Evolutionary conservation across 2,329 filamentous ascomycete species (phyloP).

Genomic region (Colletotrichum sp.): DNA sequence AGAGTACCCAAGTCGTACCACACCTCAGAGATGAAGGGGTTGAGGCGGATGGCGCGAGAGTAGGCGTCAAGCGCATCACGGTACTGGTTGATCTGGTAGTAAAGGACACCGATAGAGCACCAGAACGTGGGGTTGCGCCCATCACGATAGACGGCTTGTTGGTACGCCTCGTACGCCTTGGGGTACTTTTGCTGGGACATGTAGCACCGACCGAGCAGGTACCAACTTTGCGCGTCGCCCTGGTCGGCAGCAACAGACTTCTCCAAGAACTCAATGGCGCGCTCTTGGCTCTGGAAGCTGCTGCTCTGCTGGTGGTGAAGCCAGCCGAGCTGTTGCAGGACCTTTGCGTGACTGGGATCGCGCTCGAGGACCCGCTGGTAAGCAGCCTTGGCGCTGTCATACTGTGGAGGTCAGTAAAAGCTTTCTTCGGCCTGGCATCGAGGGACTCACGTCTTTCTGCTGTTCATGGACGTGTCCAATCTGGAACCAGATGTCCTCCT

Average conservation of each 20-base stretch:
- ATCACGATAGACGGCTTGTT: constrained; percentile 97
- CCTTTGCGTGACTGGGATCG: constrained; percentile 96
- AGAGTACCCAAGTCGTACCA: constrained; percentile 98
- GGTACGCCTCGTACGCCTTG: constrained; percentile 97
- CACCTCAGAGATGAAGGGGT: constrained; percentile 98
- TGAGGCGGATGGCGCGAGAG: constrained; percentile 92
- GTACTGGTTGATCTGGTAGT: constrained; percentile 99
- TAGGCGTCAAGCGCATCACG: constrained; percentile 97
- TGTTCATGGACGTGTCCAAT: constrained; percentile 99
- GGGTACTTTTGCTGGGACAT: constrained; percentile 99
- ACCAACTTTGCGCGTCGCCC: constrained; percentile 97
- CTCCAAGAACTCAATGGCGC: constrained; percentile 95
- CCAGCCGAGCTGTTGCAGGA: constrained; percentile 97
- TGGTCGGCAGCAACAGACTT: constrained; percentile 96
- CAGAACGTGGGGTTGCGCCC: constrained; percentile 98
- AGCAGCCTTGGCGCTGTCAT: constrained; percentile 89
- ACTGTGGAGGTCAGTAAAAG: constrained; percentile 59
- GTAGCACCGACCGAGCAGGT: constrained; percentile 95
- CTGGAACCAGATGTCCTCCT: constrained; percentile 99
- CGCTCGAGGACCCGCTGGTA: constrained; percentile 93
- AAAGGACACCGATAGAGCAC: constrained; percentile 98
- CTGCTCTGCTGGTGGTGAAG: constrained; percentile 95
- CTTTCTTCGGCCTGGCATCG: background rate
- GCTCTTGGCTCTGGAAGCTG: constrained; percentile 89
- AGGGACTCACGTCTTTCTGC: constrained; percentile 86